Evolutionary conservation across 495 filamentous ascomycete genomes (phyloP), one percentile per base, ranked within the genome.

Genomic region (Aspergillus diversus): DNA sequence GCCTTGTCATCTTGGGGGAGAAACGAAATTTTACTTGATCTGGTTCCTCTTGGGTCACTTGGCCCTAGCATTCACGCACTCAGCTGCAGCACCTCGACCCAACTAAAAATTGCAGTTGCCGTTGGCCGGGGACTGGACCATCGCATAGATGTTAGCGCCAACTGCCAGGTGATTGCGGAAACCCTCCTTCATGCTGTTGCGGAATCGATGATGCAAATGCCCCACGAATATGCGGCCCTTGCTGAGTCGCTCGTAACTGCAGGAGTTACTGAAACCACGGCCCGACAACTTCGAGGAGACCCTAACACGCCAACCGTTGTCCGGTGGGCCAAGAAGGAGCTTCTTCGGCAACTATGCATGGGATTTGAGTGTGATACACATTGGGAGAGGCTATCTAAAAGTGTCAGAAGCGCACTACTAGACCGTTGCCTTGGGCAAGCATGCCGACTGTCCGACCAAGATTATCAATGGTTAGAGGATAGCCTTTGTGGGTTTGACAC

Each of bases 171-270:
- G 21, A 81, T 86, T 56, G 84, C 84, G 0, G 84, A 87, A 66
- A 80, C 79, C 17, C 60, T 87, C n/a, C 61, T 86, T 1, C 84
- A 86, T 58, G 80, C 81, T 13, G 80, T 81, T 50, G 76, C 76
- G 0, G 81, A 86, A 65, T 71, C 77, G 6, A 70, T 79, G 21
- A 71, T 85, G 69, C 74, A 74, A 16, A 75, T 85, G 57, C 76
- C 77, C 11, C 82, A 86, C 63, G 77, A 82, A 49, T 76, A 86
- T 61, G 79, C 84, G 3, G 64, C 72, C 3, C 70, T 85, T 43
- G 66, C 78, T 12, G 82, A 84, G 56, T 78, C 76, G 13, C 74
- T 85, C 21, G 67, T 85, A 27, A 72, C 71, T 1, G 73, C 74
- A n/a, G 72, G 71, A 39, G 68, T 80, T 13, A 70, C 75, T 1